Conservation (phyloP, 2,329 filamentous ascomycete species). For the Phialemoniopsis sp. region DNA sequence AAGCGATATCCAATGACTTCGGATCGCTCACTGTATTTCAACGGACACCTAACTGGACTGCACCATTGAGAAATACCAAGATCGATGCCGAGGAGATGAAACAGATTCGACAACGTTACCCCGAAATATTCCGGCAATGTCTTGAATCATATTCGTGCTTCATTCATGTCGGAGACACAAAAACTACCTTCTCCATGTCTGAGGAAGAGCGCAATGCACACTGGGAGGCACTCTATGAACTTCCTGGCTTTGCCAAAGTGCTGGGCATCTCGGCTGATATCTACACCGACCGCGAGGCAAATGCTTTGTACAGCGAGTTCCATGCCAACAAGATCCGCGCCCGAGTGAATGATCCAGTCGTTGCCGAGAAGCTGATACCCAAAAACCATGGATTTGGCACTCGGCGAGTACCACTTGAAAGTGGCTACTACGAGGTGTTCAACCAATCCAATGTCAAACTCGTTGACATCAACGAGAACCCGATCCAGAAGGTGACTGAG, state of each 20-base stretch:
- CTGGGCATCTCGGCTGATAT: constrained; percentile 20
- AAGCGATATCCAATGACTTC: constrained; percentile 16
- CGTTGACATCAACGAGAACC: constrained; percentile 40
- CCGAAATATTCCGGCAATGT: constrained; percentile 20
- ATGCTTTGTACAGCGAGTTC: constrained; percentile 19
- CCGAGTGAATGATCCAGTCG: constrained; percentile 25
- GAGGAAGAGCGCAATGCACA: constrained; percentile 21
- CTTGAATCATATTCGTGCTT: constrained; percentile 19
- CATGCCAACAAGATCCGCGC: constrained; percentile 27
- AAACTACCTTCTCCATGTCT: constrained; percentile 22
- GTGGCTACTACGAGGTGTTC: constrained; percentile 43
- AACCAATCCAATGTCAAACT: constrained; percentile 40
- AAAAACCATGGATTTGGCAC: constrained; percentile 36
- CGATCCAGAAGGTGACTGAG: constrained; percentile 11
- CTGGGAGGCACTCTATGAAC: constrained; percentile 24
- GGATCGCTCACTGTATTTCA: constrained; percentile 16
- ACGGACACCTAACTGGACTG: constrained; percentile 18
- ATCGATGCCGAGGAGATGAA: constrained; percentile 23
- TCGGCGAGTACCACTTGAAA: constrained; percentile 40
- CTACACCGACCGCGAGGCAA: constrained; percentile 19
- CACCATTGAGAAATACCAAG: constrained; percentile 16
- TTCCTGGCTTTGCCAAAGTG: constrained; percentile 31
- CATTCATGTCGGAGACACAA: constrained; percentile 17
- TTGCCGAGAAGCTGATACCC: constrained; percentile 27
- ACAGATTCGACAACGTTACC: constrained; percentile 18